These are phyloP conservation scores for Candida methanosorbosa DNA, from an alignment of 805 yeast genomes.

Conservation along the genomic window DNA sequence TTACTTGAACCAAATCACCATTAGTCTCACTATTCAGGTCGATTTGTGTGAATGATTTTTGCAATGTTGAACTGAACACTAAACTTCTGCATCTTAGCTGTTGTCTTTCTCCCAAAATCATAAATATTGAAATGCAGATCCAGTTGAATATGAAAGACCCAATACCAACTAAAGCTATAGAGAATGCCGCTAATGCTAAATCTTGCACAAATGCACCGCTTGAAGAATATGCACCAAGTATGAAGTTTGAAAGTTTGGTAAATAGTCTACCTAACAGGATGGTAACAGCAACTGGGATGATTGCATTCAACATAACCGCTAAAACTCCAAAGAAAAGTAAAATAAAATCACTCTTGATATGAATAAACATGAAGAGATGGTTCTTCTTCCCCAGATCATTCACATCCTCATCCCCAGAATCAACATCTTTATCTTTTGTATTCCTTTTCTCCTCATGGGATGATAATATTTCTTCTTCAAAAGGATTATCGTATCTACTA, in stretches of 20 bases:
- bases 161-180: constrained; percentile 36
- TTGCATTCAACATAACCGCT: constrained; percentile 39
- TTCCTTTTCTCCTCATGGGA: no score
- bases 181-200: constrained; percentile 26
- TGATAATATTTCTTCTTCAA: no score
- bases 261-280: constrained; percentile 63
- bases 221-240: constrained; percentile 19
- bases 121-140: constrained; percentile 54
- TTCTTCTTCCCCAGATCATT: no score
- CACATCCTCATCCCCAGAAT: no score
- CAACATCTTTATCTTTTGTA: no score
- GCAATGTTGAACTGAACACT: constrained; percentile 37
- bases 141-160: constrained; percentile 38
- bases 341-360: no score
- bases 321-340: no score
- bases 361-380: no score
- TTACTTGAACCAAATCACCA: constrained; percentile 59
- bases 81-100: constrained; percentile 44
- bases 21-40: constrained; percentile 45
- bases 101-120: constrained; percentile 63
- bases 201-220: constrained; percentile 24
- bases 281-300: constrained; percentile 52
- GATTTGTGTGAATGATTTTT: constrained; percentile 49
- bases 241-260: constrained; percentile 27
- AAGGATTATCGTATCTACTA: no score